phyloP scores from a whole-genome alignment of 129 eudicot species.

The Apium graveolens region DNA sequence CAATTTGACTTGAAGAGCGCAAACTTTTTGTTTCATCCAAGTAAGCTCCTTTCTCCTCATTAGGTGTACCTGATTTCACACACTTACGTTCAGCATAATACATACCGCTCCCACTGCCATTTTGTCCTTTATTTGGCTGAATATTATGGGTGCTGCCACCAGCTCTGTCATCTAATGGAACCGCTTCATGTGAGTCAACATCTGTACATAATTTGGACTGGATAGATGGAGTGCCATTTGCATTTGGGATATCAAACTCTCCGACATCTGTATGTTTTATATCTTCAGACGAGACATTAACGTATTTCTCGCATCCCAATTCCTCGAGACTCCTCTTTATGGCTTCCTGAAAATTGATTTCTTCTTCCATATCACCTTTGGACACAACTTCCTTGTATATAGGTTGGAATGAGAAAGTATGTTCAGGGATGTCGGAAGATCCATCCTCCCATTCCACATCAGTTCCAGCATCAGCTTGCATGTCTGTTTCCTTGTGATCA shows the following conservation, averaged over 20 bases:
- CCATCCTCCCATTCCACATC: slow-evolving; percentile 68
- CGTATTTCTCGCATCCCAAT: slow-evolving; percentile 12
- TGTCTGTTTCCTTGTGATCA: slow-evolving; percentile 26
- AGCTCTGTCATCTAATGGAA: slow-evolving; percentile 15
- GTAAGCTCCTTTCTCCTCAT: slow-evolving; percentile 21
- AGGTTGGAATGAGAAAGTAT: slow-evolving; percentile 25
- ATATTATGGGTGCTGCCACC: slow-evolving; percentile 17
- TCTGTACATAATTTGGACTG: slow-evolving; percentile 10
- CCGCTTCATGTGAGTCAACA: slow-evolving; percentile 15
- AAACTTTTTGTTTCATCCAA: slow-evolving; percentile 8
- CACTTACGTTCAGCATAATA: slow-evolving; percentile 23
- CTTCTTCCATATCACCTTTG: slow-evolving; percentile 69
- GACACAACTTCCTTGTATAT: slow-evolving; percentile 29
- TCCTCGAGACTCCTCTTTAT: slow-evolving; percentile 64
- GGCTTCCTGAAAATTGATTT: slow-evolving; percentile 73
- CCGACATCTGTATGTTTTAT: slow-evolving; percentile 13
- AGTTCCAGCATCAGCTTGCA: slow-evolving; percentile 32
- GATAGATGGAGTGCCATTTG: background rate
- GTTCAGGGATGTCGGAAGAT: slow-evolving; percentile 32
- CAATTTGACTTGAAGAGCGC: slow-evolving; percentile 10
- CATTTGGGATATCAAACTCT: slow-evolving; percentile 9
- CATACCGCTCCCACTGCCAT: slow-evolving; percentile 21
- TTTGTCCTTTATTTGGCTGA: slow-evolving; percentile 18
- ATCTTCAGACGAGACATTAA: slow-evolving; percentile 23
- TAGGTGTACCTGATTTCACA: slow-evolving; percentile 16